Conservation (phyloP, 2,329 filamentous ascomycete genomes). For the Coniochaeta sp. region DNA sequence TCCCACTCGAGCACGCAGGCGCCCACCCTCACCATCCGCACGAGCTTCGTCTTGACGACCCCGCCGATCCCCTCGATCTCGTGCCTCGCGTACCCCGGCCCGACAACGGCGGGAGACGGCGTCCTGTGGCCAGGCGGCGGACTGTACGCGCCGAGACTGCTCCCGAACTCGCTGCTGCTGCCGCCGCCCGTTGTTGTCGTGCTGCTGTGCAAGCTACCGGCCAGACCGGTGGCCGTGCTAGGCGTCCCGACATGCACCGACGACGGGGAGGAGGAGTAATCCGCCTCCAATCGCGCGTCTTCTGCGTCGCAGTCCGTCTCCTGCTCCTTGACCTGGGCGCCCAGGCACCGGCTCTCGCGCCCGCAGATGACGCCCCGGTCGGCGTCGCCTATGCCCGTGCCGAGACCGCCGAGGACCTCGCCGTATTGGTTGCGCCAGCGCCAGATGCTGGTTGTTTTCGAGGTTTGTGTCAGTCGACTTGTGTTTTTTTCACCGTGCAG, state of each 20-base stretch:
- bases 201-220: constrained; percentile 4
- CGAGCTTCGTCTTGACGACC: constrained; percentile 79
- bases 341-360: constrained; percentile 69
- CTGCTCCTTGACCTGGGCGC: constrained; percentile 68
- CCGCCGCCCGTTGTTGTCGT: no score
- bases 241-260: no score
- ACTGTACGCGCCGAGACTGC: constrained; percentile 10
- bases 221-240: constrained; percentile 12
- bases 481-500: no score
- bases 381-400: constrained; percentile 82
- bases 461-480: constrained; percentile 3
- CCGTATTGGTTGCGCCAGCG: constrained; percentile 83
- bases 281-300: constrained; percentile 52
- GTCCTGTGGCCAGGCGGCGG: constrained; percentile 20
- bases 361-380: constrained; percentile 85
- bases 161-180: constrained; percentile 6
- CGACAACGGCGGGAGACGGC: constrained; percentile 37
- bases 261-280: not conserved
- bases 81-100: constrained; percentile 74
- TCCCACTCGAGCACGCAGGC: constrained; percentile 81
- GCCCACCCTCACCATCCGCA: constrained; percentile 73
- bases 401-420: constrained; percentile 70
- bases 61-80: constrained; percentile 91
- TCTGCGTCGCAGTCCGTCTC: constrained; percentile 80
- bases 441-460: constrained; percentile 71